phyloP scores from a whole-genome alignment of 163 green algal genomes.

The Scenedesmus sp. region DNA sequence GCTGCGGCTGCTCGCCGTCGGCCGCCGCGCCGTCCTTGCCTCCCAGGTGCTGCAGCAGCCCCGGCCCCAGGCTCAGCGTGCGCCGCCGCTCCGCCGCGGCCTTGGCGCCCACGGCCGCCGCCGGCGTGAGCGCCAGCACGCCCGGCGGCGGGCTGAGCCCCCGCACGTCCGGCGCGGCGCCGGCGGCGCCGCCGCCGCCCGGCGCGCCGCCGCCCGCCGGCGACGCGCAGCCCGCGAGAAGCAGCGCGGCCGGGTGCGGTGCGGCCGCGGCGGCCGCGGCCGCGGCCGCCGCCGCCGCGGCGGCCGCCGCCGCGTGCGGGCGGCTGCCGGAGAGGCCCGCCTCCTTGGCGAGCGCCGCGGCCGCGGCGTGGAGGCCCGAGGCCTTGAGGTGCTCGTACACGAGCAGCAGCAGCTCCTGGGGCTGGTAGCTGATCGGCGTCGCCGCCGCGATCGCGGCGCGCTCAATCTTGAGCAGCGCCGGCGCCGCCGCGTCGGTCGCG shows the following conservation, averaged over 20 bases:
- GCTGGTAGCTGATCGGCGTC: conserved; percentile 71
- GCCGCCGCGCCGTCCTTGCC: background rate
- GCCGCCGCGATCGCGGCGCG: conserved; percentile 73
- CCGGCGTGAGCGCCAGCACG: background rate
- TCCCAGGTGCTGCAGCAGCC: conserved; percentile 22
- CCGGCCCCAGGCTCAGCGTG: conserved; percentile 17
- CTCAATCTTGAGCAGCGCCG: conserved; percentile 78
- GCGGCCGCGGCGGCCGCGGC: background rate
- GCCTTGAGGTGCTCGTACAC: conserved; percentile 73
- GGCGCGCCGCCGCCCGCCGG: background rate
- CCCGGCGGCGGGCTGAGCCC: background rate
- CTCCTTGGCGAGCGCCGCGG: conserved; percentile 59
- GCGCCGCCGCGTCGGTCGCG: conserved; percentile 64
- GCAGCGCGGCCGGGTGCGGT: conserved; percentile 17
- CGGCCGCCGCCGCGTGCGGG: background rate
- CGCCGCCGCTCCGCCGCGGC: background rate
- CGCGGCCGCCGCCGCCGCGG: background rate
- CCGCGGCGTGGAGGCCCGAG: conserved; percentile 58
- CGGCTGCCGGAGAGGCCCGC: conserved; percentile 41
- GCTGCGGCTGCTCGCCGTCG: conserved; percentile 31
- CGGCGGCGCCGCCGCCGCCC: background rate
- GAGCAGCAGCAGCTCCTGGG: conserved; percentile 65
- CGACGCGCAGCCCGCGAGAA: background rate
- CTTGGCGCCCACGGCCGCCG: background rate
- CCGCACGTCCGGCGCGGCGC: background rate